Evolutionary conservation across 257 asterid species (phyloP).

Genomic region (Przewalskia tangutica): DNA sequence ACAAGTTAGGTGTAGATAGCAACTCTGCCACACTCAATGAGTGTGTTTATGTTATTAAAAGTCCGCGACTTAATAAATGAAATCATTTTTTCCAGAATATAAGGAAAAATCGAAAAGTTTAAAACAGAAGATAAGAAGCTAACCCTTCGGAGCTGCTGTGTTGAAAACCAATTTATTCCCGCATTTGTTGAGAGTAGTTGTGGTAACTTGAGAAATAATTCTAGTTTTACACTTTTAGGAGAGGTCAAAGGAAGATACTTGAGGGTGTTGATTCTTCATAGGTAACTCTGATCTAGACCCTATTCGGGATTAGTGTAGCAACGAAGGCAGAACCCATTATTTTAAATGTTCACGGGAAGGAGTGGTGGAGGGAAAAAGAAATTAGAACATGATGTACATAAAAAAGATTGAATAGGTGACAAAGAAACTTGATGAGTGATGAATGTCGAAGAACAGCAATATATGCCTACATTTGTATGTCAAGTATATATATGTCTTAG

Average conservation of each 20-base stretch:
- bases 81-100: not conserved
- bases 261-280: not conserved
- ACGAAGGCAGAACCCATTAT: not conserved
- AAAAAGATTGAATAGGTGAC: not conserved
- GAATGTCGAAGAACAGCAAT: not conserved
- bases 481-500: not conserved
- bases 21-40: not conserved
- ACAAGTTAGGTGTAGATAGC: not conserved
- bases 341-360: not conserved
- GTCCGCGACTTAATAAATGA: not conserved
- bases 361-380: not conserved
- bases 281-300: not conserved
- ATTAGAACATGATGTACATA: not conserved
- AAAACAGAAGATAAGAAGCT: not conserved
- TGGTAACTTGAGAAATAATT: not conserved
- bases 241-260: not conserved
- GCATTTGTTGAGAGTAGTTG: not conserved
- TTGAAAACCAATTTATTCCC: not conserved
- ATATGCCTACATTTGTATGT: not conserved
- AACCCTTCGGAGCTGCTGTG: not conserved
- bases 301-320: not conserved
- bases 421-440: not conserved
- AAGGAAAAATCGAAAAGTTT: not conserved
- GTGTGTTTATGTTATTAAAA: not conserved
- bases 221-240: not conserved